Evolutionary conservation across 176 grass and related monocot species (phyloP), one percentile per base, ranked within the genome.

Genomic region (Avena sativa): DNA sequence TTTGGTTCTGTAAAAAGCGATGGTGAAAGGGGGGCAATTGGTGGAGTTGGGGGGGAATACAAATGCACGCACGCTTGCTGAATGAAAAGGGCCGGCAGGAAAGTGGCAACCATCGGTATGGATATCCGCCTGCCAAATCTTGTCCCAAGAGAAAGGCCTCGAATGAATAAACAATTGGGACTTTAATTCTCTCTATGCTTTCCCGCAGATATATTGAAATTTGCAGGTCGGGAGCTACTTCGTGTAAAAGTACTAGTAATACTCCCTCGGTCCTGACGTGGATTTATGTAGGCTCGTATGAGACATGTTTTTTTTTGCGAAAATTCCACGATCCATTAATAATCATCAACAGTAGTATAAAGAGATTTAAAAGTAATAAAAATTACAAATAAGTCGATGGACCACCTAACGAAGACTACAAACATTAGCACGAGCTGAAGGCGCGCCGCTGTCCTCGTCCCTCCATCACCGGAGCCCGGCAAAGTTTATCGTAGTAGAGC

Each of bases 41-140:
- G 85, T 91, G 89, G 89, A 72, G 85, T 80, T 84, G 81, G 80
- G 81, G 23, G 85, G 11, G 40, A 80, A 87, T 75, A 84, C 89
- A 67, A 91, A 91, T 59, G 49, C 85, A 87, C 59, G 38, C 85
- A 80, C 50, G 59, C 75, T 80, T 87, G 85, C 67, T 46, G n/a
- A 57, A 51, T n/a, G 48, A 61, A 66, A 75, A 49, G 65, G 9
- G 74, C 16, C 23, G 49, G 62, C 32, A 44, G 16, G 61, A 58
- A 79, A 65, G 76, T 47, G 47, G 57, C 15, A 11, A 56, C 73
- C 52, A 74, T 91, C 57, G 58, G 84, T 19, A 20, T 66, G 36
- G 80, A 80, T 66, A 38, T 84, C 20, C 30, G 20, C 36, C 47
- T 75, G 85, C 67, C 85, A 91, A 83, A 74, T 87, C 81, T 83